Percentiles rank a stretch among this genome's conserved stretches.
Evolutionary conservation across 495 filamentous ascomycete genomes (phyloP).

Genomic region (Neurospora sp.): DNA sequence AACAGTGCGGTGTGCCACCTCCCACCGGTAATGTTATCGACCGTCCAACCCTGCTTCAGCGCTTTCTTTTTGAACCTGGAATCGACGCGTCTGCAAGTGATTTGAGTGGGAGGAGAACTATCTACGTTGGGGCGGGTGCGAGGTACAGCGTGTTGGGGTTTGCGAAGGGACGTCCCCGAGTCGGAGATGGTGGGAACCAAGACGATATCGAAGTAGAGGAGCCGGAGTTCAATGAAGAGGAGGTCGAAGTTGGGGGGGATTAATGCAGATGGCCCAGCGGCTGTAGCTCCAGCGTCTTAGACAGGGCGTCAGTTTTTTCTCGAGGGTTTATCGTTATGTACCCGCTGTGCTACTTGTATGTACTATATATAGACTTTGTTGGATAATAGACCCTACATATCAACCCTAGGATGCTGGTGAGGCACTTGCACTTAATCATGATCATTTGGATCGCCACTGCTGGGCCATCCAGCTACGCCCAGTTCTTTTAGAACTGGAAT

Average conservation of each 20-base stretch:
- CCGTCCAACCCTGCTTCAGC: slow-evolving; percentile 42
- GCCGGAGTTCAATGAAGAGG: background rate
- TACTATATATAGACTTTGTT: background rate
- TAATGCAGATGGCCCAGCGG: background rate
- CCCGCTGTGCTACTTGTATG: background rate
- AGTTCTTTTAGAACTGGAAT: slow-evolving; percentile 5
- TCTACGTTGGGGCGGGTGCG: slow-evolving; percentile 49
- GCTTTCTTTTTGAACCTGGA: slow-evolving; percentile 29
- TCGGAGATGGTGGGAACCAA: background rate
- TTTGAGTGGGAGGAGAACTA: background rate
- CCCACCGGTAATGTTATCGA: slow-evolving; percentile 52
- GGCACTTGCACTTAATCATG: background rate
- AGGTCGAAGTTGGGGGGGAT: background rate
- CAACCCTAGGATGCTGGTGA: background rate
- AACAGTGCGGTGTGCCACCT: slow-evolving; percentile 51
- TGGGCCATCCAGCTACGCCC: background rate
- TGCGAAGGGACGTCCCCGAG: background rate
- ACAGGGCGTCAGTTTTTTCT: background rate
- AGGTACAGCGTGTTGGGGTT: slow-evolving; percentile 50
- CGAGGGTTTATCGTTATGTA: background rate
- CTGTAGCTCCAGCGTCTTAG: background rate
- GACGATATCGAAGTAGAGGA: background rate
- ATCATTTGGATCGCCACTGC: background rate
- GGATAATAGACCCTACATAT: background rate
- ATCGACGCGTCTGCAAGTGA: background rate